Base-by-base conservation (phyloP, 805 yeast species). In the Grigorovia jiainica region DNA sequence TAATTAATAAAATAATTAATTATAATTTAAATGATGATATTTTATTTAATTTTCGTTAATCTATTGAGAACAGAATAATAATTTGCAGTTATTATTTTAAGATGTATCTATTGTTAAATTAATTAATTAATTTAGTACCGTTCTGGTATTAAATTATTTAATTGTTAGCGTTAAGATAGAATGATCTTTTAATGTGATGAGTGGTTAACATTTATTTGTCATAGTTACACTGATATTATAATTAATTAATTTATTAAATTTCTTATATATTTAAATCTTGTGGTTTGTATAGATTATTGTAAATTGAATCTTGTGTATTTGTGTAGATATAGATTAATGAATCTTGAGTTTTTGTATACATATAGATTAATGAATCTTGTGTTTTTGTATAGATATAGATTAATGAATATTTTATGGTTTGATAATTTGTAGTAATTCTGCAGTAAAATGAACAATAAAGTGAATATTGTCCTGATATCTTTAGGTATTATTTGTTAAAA, bases 121-220 rank as follows among this genome's bases (percentile, higher is more conserved):
- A 32, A 29, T 36, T 36, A 33, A 17, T 17, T 21, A 11, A 37
- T 41, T 39, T 34, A 24, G 18, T 34, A 42, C 47, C 60, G 60
- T 55, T 55, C 43, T 54, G 60, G 45, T 47, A 33, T 27, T 13
- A 17, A 34, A 19, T 39, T 42, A 36, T 41, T 35, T 25, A 16
- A 8, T 27, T 27, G 19, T 20, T 38, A 27, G 36, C 30, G 40
- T 33, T 29, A 29, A 31, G 31, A 30, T 25, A 35, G 36, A 31
- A 29, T 17, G 35, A 67, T 65, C 63, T 64, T 69, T 72, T 78
- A 76, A 72, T 70, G 77, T 76, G 71, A 73, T 67, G 71, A 70
- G 83, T 75, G 81, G 69, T 58, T 63, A 64, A 50, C 70, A 69
- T 71, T 46, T 47, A 42, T 48, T 43, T 52, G 90, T 82, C 89